phyloP scores from a whole-genome alignment of 2,329 filamentous ascomycete species.

The Calonectria pseudoturangicola region DNA sequence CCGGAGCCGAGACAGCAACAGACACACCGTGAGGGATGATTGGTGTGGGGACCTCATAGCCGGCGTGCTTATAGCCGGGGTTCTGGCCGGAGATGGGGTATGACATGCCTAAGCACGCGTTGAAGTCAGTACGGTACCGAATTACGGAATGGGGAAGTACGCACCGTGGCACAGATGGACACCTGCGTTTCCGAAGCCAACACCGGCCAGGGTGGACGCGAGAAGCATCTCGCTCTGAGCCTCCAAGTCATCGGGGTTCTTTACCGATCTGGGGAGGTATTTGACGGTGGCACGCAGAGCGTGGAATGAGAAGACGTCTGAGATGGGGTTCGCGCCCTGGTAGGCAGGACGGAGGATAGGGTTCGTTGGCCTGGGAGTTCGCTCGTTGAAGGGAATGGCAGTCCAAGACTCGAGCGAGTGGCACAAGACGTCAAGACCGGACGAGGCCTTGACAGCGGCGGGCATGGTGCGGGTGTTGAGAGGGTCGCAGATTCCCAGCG shows the following conservation, averaged over 20 bases:
- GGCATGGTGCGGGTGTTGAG: conserved; percentile 98
- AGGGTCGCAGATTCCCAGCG: conserved; percentile 88
- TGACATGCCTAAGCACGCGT: conserved; percentile 81
- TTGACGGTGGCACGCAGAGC: conserved; percentile 90
- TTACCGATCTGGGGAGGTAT: conserved; percentile 91
- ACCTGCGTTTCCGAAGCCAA: conserved; percentile 97
- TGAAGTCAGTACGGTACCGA: conserved; percentile 1
- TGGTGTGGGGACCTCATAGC: conserved; percentile 85
- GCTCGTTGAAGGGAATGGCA: conserved; percentile 93
- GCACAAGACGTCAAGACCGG: conserved; percentile 95
- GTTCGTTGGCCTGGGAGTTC: conserved; percentile 88
- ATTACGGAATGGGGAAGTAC: conserved; percentile 44
- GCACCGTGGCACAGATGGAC: conserved; percentile 84
- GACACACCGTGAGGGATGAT: conserved; percentile 98
- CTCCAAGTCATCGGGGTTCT: conserved; percentile 91
- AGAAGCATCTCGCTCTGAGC: conserved; percentile 97
- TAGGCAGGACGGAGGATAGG: conserved; percentile 95
- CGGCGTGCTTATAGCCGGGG: conserved; percentile 88
- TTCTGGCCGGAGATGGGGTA: conserved; percentile 98
- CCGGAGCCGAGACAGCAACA: conserved; percentile 93
- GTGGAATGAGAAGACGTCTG: conserved; percentile 95
- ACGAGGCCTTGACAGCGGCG: conserved; percentile 91
- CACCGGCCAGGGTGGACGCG: conserved; percentile 93
- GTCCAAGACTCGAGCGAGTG: conserved; percentile 98
- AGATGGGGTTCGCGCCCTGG: conserved; percentile 97